Base-by-base conservation (phyloP, 75 land plant species). In the Isoetes taiwanensis region DNA sequence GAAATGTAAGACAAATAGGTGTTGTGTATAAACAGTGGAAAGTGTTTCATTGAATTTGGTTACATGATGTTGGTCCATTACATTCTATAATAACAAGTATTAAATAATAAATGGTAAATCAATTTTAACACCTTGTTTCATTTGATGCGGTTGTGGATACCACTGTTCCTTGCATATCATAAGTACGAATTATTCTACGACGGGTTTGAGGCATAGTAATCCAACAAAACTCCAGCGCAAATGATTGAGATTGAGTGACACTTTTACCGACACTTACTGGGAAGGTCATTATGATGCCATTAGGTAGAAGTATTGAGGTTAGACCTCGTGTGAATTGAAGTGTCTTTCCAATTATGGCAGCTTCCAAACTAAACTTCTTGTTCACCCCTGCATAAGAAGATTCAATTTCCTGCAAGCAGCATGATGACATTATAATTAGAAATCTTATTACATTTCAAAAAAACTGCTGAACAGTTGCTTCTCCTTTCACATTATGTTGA, bases 141-240 rank as follows among this genome's bases (percentile, higher is more conserved):
- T 31, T 73, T 35, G 79, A 64, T 46, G 79, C 72, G 20, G 90
- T 88, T 2, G 98, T 78, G 12, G 98, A 93, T 12, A 93, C 98
- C 19, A 91, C 98, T 58, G 79, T 54, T 28, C 98, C 98, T 53
- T 84, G 79, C 0, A 57, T 67, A 52, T 93, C 96, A 53, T 64
- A 84, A 26, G 98, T 93, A n/a, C 98, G 83, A 19, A 93, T 76
- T 5, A 93, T 68, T 41, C 98, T 67, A 57, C 87, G 96, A 59
- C 98, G 69, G 68, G 70, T 70, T 31, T 64, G 70, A n/a, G 85
- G 80, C 17, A 83, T 65, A 43, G 87, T 90, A 34, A 84, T 68
- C 98, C 98, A 93, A 6, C 86, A 75, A 30, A 93, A 80, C 76
- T 93, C 98, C 6, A 93, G 72, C 67, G 72, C 79, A 71, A 93